Evolutionary conservation across 306 rosid species (phyloP).

Genomic region (Potentilla sterilis): DNA sequence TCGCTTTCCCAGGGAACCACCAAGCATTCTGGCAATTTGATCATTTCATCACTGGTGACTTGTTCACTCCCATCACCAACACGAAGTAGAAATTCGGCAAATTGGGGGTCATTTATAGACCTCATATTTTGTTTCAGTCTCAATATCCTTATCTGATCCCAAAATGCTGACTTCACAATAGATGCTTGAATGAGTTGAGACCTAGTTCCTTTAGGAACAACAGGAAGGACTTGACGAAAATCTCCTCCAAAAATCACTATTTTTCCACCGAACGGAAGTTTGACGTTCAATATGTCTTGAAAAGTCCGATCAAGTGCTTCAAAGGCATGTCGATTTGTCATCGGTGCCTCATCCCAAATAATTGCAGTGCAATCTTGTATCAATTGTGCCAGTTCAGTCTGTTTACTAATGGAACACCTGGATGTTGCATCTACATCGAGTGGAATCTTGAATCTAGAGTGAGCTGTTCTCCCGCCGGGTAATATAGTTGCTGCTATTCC

Average conservation of each 20-base stretch:
- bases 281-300: not conserved
- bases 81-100: too few relatives aligned
- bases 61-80: not conserved
- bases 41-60: not conserved
- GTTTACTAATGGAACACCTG: not conserved
- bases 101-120: not conserved
- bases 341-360: not conserved
- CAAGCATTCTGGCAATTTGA: not conserved
- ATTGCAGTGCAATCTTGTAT: not conserved
- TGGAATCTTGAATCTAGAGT: constrained; percentile 7
- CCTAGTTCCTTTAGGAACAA: not conserved
- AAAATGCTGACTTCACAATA: not conserved
- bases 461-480: not conserved
- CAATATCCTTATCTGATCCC: not conserved
- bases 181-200: not conserved
- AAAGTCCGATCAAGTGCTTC: not conserved
- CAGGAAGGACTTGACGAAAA: not conserved
- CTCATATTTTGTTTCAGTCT: not conserved
- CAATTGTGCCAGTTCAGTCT: not conserved
- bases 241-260: not conserved
- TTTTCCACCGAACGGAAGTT: not conserved
- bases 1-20: too few relatives aligned
- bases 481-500: not conserved
- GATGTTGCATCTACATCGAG: not conserved
- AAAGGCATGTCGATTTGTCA: not conserved